These are phyloP conservation scores for Coemansia sp. DNA, from an alignment of 192 early-diverging fungal species.

Conservation along the genomic window DNA sequence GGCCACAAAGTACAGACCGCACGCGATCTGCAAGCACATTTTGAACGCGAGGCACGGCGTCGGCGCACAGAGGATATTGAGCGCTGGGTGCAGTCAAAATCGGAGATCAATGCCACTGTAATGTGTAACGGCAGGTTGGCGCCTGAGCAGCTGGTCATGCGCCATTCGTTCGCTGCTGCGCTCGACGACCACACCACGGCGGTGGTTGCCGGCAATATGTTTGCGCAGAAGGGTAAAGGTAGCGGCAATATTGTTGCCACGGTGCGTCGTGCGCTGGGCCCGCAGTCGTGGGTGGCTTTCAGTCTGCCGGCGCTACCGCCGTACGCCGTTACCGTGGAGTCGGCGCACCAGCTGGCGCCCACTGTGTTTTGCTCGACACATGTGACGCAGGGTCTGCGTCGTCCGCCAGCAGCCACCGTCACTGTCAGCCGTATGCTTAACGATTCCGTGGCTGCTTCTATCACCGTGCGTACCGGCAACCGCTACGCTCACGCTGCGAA, in stretches of 20 bases:
- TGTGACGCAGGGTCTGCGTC: conserved; percentile 56
- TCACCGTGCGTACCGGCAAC: conserved; percentile 76
- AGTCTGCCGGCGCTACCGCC: conserved; percentile 59
- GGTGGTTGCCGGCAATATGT: conserved; percentile 62
- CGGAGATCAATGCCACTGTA: conserved; percentile 38
- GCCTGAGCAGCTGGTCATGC: conserved; percentile 20
- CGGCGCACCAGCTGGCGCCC: conserved; percentile 29
- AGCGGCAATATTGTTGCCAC: conserved; percentile 77
- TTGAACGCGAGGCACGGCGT: conserved; percentile 61
- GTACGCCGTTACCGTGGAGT: conserved; percentile 63
- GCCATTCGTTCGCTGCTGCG: conserved; percentile 65
- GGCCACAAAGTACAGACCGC: conserved; percentile 68
- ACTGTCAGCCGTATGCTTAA: conserved; percentile 68
- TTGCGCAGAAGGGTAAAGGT: conserved; percentile 63
- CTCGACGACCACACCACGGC: conserved; percentile 56
- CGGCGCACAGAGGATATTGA: conserved; percentile 67
- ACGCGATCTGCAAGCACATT: conserved; percentile 68
- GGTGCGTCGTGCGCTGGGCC: conserved; percentile 67
- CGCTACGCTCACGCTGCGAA: conserved; percentile 16
- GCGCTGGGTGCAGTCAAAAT: conserved; percentile 63
- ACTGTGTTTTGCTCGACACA: conserved; percentile 11
- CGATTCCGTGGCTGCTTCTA: conserved; percentile 62
- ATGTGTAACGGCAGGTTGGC: conserved; percentile 23
- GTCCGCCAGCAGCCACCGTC: conserved; percentile 64
- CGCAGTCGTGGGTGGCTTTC: conserved; percentile 54